phyloP scores from a whole-genome alignment of 306 rosid genomes.

The Medicago truncatula region MtrunA17r5.0-ANR NC_053046.1:40993001-40993500 shows the following conservation, averaged over 20 bases:
- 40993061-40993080: not conserved
- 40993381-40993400: conserved; percentile 74
- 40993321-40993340: conserved; percentile 53
- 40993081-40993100: not conserved
- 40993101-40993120: not conserved
- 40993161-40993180: conserved; percentile 64
- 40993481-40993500: no score
- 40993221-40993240: conserved; percentile 79
- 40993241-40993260: conserved; percentile 93
- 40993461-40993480: no score
- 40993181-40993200: conserved; percentile 74
- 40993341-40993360: conserved; percentile 78
- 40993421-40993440: no score
- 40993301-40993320: conserved; percentile 58
- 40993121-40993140: conserved; percentile 1
- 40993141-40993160: conserved; percentile 27
- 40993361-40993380: conserved; percentile 87
- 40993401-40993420: conserved; percentile 65
- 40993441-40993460: no score
- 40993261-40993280: conserved; percentile 89
- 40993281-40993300: conserved; percentile 66
- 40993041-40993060: not conserved
- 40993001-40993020: not conserved
- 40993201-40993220: conserved; percentile 78
- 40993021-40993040: not conserved